Evolutionary conservation across 371 early-diverging fungal genomes (phyloP).

Genomic region (Entomophthora muscae): DNA sequence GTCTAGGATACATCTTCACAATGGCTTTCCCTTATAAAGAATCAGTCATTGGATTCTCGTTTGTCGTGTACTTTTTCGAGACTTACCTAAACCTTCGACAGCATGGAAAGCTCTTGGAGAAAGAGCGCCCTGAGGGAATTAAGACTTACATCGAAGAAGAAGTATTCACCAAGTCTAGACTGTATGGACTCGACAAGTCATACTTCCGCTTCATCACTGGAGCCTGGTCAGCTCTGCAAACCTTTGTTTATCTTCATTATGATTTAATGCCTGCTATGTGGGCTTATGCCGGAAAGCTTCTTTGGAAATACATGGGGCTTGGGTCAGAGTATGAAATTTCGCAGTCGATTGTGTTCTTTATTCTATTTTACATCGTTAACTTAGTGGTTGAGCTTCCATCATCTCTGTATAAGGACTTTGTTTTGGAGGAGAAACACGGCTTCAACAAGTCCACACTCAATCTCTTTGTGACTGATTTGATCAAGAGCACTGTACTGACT

Average conservation of each 20-base stretch:
- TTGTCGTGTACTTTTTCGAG: constrained; percentile 40
- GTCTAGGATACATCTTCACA: not conserved
- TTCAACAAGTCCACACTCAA: constrained; percentile 90
- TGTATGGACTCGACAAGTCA: constrained; percentile 76
- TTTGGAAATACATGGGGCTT: constrained; percentile 33
- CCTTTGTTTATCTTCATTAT: constrained; percentile 34
- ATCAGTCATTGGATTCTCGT: constrained; percentile 46
- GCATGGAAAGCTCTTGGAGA: constrained; percentile 43
- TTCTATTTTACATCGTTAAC: constrained; percentile 33
- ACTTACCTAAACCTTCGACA: constrained; percentile 56
- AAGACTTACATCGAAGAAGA: constrained; percentile 38
- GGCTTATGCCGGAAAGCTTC: constrained; percentile 31
- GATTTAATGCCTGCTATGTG: constrained; percentile 63
- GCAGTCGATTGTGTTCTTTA: constrained; percentile 64
- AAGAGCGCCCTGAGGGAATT: constrained; percentile 39
- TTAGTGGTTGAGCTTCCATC: constrained; percentile 62
- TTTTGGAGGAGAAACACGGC: constrained; percentile 85
- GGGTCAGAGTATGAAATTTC: constrained; percentile 60
- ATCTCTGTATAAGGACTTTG: constrained; percentile 78
- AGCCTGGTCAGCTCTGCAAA: constrained; percentile 38
- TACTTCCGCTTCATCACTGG: constrained; percentile 51
- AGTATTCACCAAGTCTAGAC: constrained; percentile 65
- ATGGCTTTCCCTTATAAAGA: constrained; percentile 36
- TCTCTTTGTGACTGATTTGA: constrained; percentile 63
- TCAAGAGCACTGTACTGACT: constrained; percentile 52